Percentiles rank a stretch among this genome's conserved stretches.
Evolutionary conservation across 164 flowering plant species (phyloP).

Genomic region (Vitis vinifera): ASM3070453v1 NC_081820.1:16754001-16754500

Average conservation of each 20-base stretch:
- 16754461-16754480: too few species aligned
- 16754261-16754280: slow-evolving; percentile 91
- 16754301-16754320: slow-evolving; percentile 75
- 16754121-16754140: background rate
- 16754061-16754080: slow-evolving; percentile 12
- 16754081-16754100: background rate
- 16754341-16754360: slow-evolving; percentile 66
- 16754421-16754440: background rate
- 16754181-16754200: slow-evolving; percentile 68
- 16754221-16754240: slow-evolving; percentile 96
- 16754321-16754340: slow-evolving; percentile 86
- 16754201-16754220: slow-evolving; percentile 89
- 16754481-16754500: too few species aligned
- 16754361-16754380: slow-evolving; percentile 9
- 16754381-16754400: slow-evolving; percentile 2
- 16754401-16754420: background rate
- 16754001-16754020: slow-evolving; percentile 76
- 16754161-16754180: slow-evolving; percentile 5
- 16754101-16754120: background rate
- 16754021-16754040: slow-evolving; percentile 75
- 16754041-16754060: slow-evolving; percentile 61
- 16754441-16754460: background rate
- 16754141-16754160: background rate
- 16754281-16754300: slow-evolving; percentile 83
- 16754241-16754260: slow-evolving; percentile 93